Evolutionary conservation across 257 asterid species (phyloP), one percentile per base, ranked within the genome.

Genomic region (Linaria vulgaris): DNA sequence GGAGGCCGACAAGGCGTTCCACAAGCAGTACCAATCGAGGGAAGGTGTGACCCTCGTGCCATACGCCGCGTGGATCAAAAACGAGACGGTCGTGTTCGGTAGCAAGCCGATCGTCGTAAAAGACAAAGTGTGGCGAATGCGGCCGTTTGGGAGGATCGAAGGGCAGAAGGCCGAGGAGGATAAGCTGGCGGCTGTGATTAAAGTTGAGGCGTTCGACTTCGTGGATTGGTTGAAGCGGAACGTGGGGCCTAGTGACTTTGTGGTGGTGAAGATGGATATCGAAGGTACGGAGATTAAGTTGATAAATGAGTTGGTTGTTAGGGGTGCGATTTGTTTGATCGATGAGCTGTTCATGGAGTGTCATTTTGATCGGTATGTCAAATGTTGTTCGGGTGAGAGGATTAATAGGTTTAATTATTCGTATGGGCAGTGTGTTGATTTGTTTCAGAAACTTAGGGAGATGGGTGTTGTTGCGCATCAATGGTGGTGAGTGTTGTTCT

Each of bases 211-310:
- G 12, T 80, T 80, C 6, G 89, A 83, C 57, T 69, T 83, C 25
- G 80, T 78, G 0, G 86, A 78, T 0, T 83, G 89, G 86, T 63
- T 83, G 51, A 21, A 37, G 61, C 57, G 56, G 14, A 72, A 61
- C 3, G 78, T 78, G 0, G 17, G 60, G 21, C 61, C 65, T 55
- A 66, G 39, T 10, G 90, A 78, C 57, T 83, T 65, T 39, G 82
- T 83, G 68, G 87, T 80, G 55, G 66, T 83, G 81, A 83, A 83
- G 61, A 83, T 83, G 81, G 90, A 83, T 45, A 72, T 80, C 3
- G 86, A 83, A 44, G 86, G 89, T 37, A 71, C 84, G 1, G 86
- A 83, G 65, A 68, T 80, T 17, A 37, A 39, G 14, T 16, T 83
- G 52, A 19, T 80, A 0, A 51, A 34, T 13, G 76, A 74, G 9